These are phyloP conservation scores for Phytopythium aichiense DNA, from an alignment of 352 stramenopile genomes.

Conservation along the genomic window DNA sequence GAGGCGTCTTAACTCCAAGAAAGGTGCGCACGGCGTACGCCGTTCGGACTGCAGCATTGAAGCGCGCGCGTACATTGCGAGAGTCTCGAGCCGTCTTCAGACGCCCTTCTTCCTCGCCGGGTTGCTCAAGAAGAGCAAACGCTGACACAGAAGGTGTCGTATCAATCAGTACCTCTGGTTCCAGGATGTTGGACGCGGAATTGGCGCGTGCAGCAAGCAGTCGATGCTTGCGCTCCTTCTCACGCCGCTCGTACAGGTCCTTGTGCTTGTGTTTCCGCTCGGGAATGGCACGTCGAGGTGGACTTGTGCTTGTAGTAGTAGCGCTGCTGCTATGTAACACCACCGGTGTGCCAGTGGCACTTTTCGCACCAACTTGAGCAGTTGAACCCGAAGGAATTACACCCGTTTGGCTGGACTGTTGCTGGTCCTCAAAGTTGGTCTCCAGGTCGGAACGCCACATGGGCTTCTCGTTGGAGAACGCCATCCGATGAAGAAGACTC, in stretches of 20 bases:
- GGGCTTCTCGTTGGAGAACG: constrained; percentile 34
- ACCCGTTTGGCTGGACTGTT: not conserved
- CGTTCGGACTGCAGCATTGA: constrained; percentile 22
- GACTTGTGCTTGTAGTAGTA: not conserved
- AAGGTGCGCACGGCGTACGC: constrained; percentile 14
- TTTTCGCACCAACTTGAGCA: not conserved
- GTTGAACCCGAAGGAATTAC: not conserved
- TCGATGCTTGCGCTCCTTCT: constrained; percentile 49
- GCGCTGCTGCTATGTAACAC: not conserved
- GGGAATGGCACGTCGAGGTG: constrained; percentile 22
- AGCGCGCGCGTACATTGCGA: constrained; percentile 8
- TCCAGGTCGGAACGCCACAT: constrained; percentile 52
- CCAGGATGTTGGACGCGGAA: not conserved
- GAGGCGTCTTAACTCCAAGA: not conserved
- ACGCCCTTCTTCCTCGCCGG: not conserved
- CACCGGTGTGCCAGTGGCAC: too few relatives aligned
- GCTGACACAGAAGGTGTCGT: not conserved
- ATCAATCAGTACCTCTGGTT: not conserved
- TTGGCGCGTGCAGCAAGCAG: constrained; percentile 13
- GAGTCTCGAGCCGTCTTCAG: not conserved
- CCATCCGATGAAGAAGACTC: constrained; percentile 51
- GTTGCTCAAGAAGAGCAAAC: not conserved
- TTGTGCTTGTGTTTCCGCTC: constrained; percentile 67
- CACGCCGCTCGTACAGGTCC: constrained; percentile 49
- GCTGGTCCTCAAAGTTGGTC: constrained; percentile 42